Conservation (phyloP, 371 early-diverging fungal species). For the Rhizopus arrhizus region DNA sequence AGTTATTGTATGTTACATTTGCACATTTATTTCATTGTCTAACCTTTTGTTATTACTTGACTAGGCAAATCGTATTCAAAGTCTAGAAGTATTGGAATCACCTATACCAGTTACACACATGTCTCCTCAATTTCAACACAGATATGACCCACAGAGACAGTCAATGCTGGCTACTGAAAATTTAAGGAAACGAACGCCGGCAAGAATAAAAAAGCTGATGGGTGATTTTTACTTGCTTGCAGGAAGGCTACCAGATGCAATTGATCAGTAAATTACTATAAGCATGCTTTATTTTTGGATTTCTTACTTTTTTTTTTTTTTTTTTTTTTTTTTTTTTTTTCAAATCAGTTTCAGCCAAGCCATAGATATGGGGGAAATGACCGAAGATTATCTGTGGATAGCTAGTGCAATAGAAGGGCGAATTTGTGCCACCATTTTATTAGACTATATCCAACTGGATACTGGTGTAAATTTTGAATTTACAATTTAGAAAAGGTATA, state of each 20-base stretch:
- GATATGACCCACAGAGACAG: not conserved
- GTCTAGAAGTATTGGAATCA: constrained; percentile 35
- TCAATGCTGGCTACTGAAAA: constrained; percentile 14
- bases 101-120: constrained; percentile 21
- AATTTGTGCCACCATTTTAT: constrained; percentile 62
- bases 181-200: constrained; percentile 64
- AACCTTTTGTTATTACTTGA: too few species aligned
- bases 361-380: constrained; percentile 69
- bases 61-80: constrained; percentile 42
- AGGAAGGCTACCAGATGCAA: constrained; percentile 76
- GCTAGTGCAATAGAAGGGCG: constrained; percentile 80
- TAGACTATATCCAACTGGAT: constrained; percentile 64
- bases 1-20: constrained; percentile 28
- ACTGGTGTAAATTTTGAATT: constrained; percentile 35
- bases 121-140: not conserved
- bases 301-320: not conserved
- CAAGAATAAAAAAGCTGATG: constrained; percentile 74
- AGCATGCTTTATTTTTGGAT: not conserved
- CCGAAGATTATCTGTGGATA: constrained; percentile 76
- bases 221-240: constrained; percentile 81
- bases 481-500: too few species aligned
- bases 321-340: not conserved
- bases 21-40: too few species aligned
- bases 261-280: constrained; percentile 49
- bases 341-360: constrained; percentile 62